Base-by-base conservation (phyloP, 1,284 basidiomycete genomes). In the Ganoderma resinaceum region DNA sequence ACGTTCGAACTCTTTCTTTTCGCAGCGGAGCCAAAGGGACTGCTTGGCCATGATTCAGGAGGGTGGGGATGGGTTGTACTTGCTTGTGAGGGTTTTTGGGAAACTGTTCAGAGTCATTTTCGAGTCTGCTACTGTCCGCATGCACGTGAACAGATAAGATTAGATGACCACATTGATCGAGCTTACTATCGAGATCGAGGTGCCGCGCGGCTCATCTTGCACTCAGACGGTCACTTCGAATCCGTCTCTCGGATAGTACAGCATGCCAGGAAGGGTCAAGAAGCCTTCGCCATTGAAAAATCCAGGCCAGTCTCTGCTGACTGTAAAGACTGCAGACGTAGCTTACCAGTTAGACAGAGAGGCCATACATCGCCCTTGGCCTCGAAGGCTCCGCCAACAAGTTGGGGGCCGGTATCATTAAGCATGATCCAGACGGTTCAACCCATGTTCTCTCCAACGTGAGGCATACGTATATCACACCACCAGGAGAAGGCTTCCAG, bases 331-430 rank as follows among this genome's bases (percentile, higher is more conserved):
- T n/a, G n/a, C 11, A 31, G 20, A 31, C 63, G 7, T 14, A 14
- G 42, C 61, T n/a, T 59, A 63, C 2, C 6, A 12, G n/a, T 40
- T n/a, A 57, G 23, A 43, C 49, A 93, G 91, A 87, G 68, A 84
- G 84, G 67, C 83, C 90, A 23, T 89, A 89, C 76, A 78, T 94
- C 33, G 93, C 93, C 12, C 88, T 98, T 38, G 96, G 96, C 14
- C 88, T 98, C 53, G 96, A 98, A 81, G 96, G 96, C 23, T 96
- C 95, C 29, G 98, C 98, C 46, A 99, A 99, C 84, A 99, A 99
- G 82, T 87, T 99, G 42, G 98, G 98, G n/a, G 94, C 93, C 26
- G 98, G 98, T 5, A 86, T 99, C 61, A 95, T 99, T 80, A 89
- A 90, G 68, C 97, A 99, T 78, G 85, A 86, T 26, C 83, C 86